Evolutionary conservation across 805 yeast species (phyloP).

Genomic region (Cyberlindnera galapagoensis): DNA sequence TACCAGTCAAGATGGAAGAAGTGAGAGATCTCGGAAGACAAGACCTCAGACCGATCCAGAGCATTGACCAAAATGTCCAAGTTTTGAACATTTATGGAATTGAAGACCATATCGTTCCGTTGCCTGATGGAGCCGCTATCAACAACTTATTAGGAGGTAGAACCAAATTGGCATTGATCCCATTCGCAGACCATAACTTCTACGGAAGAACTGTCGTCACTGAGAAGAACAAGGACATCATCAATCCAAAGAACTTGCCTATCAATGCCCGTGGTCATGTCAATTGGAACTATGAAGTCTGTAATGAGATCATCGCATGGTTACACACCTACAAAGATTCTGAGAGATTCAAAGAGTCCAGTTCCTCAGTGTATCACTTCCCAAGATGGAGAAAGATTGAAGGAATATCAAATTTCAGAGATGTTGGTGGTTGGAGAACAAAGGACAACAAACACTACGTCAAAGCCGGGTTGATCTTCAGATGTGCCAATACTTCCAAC

Average conservation of each 20-base stretch:
- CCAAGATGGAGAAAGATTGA: conserved; percentile 59
- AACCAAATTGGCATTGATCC: conserved; percentile 51
- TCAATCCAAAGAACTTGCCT: conserved; percentile 37
- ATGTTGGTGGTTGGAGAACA: conserved; percentile 67
- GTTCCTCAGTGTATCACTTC: conserved; percentile 30
- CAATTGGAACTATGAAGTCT: conserved; percentile 54
- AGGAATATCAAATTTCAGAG: conserved; percentile 70
- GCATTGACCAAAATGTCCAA: conserved; percentile 39
- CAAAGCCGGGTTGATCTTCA: conserved; percentile 46
- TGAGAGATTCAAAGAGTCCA: conserved; percentile 40
- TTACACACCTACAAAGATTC: conserved; percentile 42
- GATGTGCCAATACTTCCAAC: conserved; percentile 55
- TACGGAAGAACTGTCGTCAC: conserved; percentile 43
- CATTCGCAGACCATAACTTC: conserved; percentile 76
- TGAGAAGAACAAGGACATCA: conserved; percentile 24
- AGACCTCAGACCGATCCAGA: conserved; percentile 35
- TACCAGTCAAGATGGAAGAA: conserved; percentile 45
- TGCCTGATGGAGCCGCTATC: conserved; percentile 52
- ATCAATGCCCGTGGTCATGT: conserved; percentile 38
- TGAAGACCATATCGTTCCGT: conserved; percentile 59
- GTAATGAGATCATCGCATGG: conserved; percentile 42
- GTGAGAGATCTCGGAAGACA: conserved; percentile 41
- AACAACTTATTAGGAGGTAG: conserved; percentile 51
- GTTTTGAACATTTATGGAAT: conserved; percentile 69
- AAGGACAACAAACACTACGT: conserved; percentile 34